phyloP scores from a whole-genome alignment of 805 yeast genomes.

The Yarrowia yakushimensis region DNA sequence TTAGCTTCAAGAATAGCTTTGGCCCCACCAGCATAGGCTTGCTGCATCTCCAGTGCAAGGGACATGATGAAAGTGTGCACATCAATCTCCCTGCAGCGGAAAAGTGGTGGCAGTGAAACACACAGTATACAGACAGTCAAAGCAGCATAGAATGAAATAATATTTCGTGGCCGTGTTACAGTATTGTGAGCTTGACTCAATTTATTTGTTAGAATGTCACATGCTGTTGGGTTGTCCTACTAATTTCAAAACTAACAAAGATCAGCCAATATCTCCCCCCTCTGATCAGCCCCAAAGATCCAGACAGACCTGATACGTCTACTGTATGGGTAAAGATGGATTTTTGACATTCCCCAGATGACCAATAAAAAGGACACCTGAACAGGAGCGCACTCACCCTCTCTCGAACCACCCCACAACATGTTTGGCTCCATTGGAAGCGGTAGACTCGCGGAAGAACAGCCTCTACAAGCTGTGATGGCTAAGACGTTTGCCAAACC shows the following conservation, averaged over 20 bases:
- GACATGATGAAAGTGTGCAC: background rate
- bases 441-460: background rate
- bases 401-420: background rate
- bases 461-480: background rate
- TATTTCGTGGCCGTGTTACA: background rate
- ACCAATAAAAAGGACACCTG: background rate
- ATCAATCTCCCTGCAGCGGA: background rate
- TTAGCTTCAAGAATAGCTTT: background rate
- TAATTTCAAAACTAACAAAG: no score
- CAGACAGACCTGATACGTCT: background rate
- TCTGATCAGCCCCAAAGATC: background rate
- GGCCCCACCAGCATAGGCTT: background rate
- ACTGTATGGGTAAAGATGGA: background rate
- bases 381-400: background rate
- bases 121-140: background rate
- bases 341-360: background rate
- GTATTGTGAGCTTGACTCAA: no score
- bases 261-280: no score
- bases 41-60: background rate
- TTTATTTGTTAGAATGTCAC: background rate
- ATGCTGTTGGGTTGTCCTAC: no score
- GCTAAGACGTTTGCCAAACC: slow-evolving; percentile 8
- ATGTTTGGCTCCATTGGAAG: slow-evolving; percentile 17
- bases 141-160: background rate
- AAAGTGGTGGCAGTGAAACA: background rate